These are phyloP conservation scores for Clarireedia homoeocarpa DNA, from an alignment of 2,329 filamentous ascomycete genomes.

Conservation along the genomic window DNA sequence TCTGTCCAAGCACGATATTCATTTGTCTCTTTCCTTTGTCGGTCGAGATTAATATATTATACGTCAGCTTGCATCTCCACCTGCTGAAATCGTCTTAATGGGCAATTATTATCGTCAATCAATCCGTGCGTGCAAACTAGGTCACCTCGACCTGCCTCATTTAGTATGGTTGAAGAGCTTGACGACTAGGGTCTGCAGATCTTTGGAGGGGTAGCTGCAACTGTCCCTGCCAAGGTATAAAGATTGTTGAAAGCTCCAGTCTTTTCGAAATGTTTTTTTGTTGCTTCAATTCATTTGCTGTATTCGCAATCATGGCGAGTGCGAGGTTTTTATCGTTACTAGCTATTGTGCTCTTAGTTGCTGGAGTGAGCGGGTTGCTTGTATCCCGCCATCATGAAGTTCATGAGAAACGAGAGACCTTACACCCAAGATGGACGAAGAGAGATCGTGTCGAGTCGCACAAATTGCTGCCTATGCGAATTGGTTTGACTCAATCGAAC, in stretches of 20 bases:
- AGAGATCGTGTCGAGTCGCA: conserved; percentile 17
- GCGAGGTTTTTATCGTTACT: no score
- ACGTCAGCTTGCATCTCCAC: conserved; percentile 1
- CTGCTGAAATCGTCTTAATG: not conserved
- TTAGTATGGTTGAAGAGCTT: not conserved
- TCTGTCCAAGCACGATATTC: no score
- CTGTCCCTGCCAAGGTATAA: conserved; percentile 8
- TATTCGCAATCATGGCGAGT: no score
- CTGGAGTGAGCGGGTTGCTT: conserved; percentile 8
- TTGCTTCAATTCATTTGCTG: no score
- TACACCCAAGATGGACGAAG: conserved; percentile 21
- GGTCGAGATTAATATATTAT: not conserved
- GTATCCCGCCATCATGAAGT: conserved; percentile 17
- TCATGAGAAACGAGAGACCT: conserved; percentile 19
- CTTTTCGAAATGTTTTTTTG: not conserved
- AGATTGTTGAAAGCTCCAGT: not conserved
- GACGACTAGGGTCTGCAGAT: conserved; percentile 7
- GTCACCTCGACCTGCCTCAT: conserved; percentile 2
- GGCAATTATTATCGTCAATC: not conserved
- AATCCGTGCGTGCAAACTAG: not conserved
- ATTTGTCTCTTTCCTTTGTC: not conserved
- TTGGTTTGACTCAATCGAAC: conserved; percentile 21
- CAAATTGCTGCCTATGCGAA: conserved; percentile 20
- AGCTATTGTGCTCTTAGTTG: no score
- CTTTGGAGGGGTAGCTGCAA: not conserved